Evolutionary conservation across 2,329 filamentous ascomycete genomes (phyloP).

Genomic region (Juglanconis sp.): DNA sequence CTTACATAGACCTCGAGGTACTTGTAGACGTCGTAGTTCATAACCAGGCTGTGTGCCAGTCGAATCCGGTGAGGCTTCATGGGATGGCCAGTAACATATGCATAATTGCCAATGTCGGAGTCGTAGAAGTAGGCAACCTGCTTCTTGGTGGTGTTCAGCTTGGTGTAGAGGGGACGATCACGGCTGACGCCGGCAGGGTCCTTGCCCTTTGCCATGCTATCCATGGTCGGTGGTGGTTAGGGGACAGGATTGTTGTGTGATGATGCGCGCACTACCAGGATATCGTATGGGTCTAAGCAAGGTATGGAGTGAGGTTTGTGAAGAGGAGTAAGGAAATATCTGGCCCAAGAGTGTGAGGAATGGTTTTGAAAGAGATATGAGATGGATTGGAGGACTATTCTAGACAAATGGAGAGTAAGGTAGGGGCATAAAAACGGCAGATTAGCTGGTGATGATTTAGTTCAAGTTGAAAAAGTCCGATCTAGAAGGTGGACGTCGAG

Average conservation of each 20-base stretch:
- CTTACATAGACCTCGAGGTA: constrained; percentile 95
- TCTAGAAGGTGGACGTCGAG: neutral
- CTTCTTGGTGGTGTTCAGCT: constrained; percentile 53
- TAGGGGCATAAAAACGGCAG: no score
- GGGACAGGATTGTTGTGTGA: neutral
- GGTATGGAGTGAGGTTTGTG: no score
- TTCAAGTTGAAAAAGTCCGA: no score
- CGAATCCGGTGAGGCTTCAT: constrained; percentile 99
- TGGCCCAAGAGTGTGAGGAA: no score
- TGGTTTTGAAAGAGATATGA: neutral
- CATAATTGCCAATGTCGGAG: constrained; percentile 96
- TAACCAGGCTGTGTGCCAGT: constrained; percentile 89
- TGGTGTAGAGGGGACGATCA: constrained; percentile 44
- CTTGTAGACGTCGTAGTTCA: constrained; percentile 93
- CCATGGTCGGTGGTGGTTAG: neutral
- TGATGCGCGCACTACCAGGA: neutral
- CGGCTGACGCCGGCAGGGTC: constrained; percentile 36
- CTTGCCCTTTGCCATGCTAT: constrained; percentile 3
- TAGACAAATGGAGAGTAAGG: no score
- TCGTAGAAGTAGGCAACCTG: constrained; percentile 98
- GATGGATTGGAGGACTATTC: neutral
- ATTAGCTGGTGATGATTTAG: no score
- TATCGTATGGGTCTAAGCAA: no score
- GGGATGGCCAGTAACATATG: constrained; percentile 92
- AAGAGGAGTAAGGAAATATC: no score